These are phyloP conservation scores for Xylariales sp. DNA, from an alignment of 2,329 filamentous ascomycete genomes.

Conservation along the genomic window DNA sequence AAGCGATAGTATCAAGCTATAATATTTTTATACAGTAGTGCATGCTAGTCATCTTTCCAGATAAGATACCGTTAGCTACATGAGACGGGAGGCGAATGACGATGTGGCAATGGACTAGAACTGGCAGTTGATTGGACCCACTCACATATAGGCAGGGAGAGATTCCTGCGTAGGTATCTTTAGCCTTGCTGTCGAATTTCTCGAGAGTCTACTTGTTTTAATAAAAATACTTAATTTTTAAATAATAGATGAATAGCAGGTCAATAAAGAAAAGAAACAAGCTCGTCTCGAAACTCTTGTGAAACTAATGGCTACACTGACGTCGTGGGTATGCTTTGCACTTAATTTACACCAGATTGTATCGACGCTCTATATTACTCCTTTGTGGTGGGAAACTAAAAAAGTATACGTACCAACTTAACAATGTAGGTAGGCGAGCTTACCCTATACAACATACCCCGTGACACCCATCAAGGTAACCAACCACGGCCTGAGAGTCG, in stretches of 20 bases:
- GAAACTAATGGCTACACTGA: background rate
- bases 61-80: conserved; percentile 9
- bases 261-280: background rate
- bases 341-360: background rate
- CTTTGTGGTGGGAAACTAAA: background rate
- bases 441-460: no score
- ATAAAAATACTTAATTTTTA: background rate
- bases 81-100: conserved; percentile 34
- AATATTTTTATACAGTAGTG: no score
- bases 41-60: background rate
- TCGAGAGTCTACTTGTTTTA: no score
- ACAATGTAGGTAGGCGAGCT: background rate
- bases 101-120: conserved; percentile 33
- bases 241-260: background rate
- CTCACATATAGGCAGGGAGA: background rate
- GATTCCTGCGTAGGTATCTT: background rate
- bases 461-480: conserved; percentile 10
- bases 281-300: background rate
- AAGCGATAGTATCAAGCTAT: background rate
- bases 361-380: background rate
- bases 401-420: background rate
- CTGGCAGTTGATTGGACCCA: conserved; percentile 25
- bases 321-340: background rate
- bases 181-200: no score
- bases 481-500: background rate